Evolutionary conservation across 345 rosid genomes (phyloP).

Genomic region (Trapa bicornis): DNA sequence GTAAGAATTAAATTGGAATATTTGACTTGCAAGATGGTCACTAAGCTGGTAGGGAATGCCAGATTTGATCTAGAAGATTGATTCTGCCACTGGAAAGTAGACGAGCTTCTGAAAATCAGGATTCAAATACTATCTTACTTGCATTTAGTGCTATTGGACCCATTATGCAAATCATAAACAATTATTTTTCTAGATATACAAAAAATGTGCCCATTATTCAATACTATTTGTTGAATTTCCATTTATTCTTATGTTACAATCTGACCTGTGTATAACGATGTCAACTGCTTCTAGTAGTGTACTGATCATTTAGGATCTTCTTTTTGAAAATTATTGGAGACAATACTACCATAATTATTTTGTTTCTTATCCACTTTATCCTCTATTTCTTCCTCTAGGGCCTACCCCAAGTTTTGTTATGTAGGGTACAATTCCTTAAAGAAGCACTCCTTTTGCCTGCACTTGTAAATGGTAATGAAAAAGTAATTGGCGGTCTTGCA

Average conservation of each 20-base stretch:
- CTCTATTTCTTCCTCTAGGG: slow-evolving; percentile 44
- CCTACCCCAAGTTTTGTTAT: slow-evolving; percentile 69
- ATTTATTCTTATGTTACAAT: background rate
- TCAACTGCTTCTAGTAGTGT: background rate
- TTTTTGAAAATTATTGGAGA: background rate
- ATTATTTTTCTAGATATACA: no score
- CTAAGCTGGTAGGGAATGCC: background rate
- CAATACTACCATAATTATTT: background rate
- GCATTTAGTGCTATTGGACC: background rate
- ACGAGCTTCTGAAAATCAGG: background rate
- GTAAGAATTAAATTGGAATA: background rate
- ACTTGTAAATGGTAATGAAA: slow-evolving; percentile 56
- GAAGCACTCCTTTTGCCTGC: slow-evolving; percentile 73
- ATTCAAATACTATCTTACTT: background rate
- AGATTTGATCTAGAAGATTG: background rate
- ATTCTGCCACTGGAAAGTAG: background rate
- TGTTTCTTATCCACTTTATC: slow-evolving; percentile 1
- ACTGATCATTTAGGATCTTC: background rate
- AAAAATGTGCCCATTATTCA: background rate
- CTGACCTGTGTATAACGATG: background rate
- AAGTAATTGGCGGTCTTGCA: slow-evolving; percentile 72
- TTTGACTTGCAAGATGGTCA: background rate
- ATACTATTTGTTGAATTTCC: background rate
- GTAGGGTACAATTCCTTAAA: slow-evolving; percentile 64
- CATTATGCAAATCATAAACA: background rate